Evolutionary conservation across 805 yeast genomes (phyloP).

Genomic region (Metschnikowia gruessii): DNA sequence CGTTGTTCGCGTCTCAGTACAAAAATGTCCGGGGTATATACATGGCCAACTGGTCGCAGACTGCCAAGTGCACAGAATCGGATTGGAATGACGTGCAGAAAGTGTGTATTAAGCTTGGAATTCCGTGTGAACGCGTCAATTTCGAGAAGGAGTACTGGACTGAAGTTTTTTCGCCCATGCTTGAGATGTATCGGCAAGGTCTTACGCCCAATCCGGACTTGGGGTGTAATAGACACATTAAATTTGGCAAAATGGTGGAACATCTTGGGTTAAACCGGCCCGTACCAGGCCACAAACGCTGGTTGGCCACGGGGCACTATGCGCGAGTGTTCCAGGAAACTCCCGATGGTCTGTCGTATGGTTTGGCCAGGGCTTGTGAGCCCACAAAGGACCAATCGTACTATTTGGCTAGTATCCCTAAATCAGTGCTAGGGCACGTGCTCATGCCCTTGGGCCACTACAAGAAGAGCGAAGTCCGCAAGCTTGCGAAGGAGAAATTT

Average conservation of each 20-base stretch:
- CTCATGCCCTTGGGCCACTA: slow-evolving; percentile 81
- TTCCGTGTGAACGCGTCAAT: slow-evolving; percentile 73
- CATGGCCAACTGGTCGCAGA: slow-evolving; percentile 88
- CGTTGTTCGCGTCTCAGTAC: slow-evolving; percentile 52
- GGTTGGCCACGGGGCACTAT: slow-evolving; percentile 91
- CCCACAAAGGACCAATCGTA: slow-evolving; percentile 83
- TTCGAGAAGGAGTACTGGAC: slow-evolving; percentile 93
- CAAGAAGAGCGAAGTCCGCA: slow-evolving; percentile 70
- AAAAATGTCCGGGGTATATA: slow-evolving; percentile 74
- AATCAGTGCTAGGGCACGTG: slow-evolving; percentile 42
- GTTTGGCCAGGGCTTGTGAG: slow-evolving; percentile 57
- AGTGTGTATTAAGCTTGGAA: slow-evolving; percentile 57
- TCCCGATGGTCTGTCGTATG: slow-evolving; percentile 21
- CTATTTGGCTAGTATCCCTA: slow-evolving; percentile 70
- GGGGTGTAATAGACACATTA: slow-evolving; percentile 78
- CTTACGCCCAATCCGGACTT: slow-evolving; percentile 94
- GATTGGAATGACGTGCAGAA: slow-evolving; percentile 85
- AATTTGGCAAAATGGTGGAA: slow-evolving; percentile 76
- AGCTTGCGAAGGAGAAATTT: slow-evolving; percentile 53
- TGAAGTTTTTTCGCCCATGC: slow-evolving; percentile 90
- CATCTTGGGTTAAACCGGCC: slow-evolving; percentile 35
- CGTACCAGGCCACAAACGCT: slow-evolving; percentile 23
- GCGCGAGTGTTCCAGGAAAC: slow-evolving; percentile 47
- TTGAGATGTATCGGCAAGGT: slow-evolving; percentile 66
- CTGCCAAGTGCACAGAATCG: slow-evolving; percentile 69